These are phyloP conservation scores for Colletotrichum sp. DNA, from an alignment of 2,329 filamentous ascomycete species.

Conservation along the genomic window DNA sequence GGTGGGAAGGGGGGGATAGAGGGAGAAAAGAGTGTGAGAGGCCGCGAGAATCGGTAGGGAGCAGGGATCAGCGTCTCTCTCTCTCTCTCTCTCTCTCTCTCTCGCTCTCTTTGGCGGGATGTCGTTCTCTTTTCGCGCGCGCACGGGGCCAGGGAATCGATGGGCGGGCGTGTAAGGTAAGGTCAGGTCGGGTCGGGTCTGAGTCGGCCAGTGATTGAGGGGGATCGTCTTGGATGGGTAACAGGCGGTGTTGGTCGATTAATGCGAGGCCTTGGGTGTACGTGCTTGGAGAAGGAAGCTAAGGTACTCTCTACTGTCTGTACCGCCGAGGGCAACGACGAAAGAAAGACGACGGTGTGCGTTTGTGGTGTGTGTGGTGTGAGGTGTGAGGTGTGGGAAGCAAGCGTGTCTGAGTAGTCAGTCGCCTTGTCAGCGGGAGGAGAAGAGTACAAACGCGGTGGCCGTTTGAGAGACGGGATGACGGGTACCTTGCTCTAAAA, in stretches of 20 bases:
- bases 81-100: neutral
- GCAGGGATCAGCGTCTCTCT: neutral
- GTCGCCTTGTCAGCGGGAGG: neutral
- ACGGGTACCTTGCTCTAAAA: constrained; percentile 11
- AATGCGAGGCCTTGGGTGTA: neutral
- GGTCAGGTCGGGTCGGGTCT: neutral
- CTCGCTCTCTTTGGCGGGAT: neutral
- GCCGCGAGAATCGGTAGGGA: constrained; percentile 10
- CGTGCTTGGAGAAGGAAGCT: neutral
- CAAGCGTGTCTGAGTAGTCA: neutral
- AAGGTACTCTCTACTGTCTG: neutral
- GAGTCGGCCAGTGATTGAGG: neutral
- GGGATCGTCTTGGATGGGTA: constrained; percentile 3
- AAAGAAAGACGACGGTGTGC: neutral
- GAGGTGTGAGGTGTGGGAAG: neutral
- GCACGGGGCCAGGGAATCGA: neutral
- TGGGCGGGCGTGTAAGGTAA: neutral
- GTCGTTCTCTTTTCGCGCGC: constrained; percentile 1
- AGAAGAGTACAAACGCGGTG: constrained; percentile 2
- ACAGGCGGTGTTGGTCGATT: constrained; percentile 4
- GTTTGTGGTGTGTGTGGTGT: neutral
- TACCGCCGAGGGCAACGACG: neutral
- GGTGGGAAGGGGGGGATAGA: constrained; percentile 10
- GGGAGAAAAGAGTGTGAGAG: constrained; percentile 18
- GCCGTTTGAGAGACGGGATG: neutral